A percentile compares a stretch with the other conserved stretches of the same genome.
Evolutionary conservation across 805 yeast genomes (phyloP).

Genomic region (Metschnikowia peoriensis): DNA sequence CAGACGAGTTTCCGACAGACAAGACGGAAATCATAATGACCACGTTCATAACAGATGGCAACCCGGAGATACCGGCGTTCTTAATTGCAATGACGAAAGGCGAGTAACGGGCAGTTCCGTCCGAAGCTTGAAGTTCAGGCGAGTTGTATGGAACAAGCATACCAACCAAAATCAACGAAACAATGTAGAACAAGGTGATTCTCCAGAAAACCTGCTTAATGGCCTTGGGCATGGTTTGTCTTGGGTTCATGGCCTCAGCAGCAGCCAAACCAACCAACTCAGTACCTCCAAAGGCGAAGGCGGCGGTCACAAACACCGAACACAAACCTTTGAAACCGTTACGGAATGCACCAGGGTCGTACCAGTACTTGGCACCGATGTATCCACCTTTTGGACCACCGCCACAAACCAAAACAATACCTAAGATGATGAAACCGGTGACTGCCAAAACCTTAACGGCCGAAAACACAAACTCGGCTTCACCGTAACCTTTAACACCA

Average conservation of each 20-base stretch:
- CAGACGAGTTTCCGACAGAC: slow-evolving; percentile 66
- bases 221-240: slow-evolving; percentile 40
- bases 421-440: slow-evolving; percentile 55
- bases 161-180: slow-evolving; percentile 39
- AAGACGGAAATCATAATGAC: slow-evolving; percentile 38
- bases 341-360: slow-evolving; percentile 35
- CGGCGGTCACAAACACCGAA: slow-evolving; percentile 40
- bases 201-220: slow-evolving; percentile 46
- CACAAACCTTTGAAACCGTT: slow-evolving; percentile 38
- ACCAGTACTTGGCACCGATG: slow-evolving; percentile 40
- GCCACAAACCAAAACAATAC: slow-evolving; percentile 52
- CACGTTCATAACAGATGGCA: slow-evolving; percentile 44
- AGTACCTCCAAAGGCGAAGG: slow-evolving; percentile 44
- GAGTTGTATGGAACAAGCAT: slow-evolving; percentile 39
- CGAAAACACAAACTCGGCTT: slow-evolving; percentile 65
- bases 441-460: slow-evolving; percentile 61
- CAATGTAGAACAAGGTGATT: slow-evolving; percentile 39
- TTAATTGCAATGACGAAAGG: slow-evolving; percentile 45
- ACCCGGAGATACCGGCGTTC: slow-evolving; percentile 38
- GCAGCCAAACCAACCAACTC: slow-evolving; percentile 42
- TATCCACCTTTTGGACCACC: slow-evolving; percentile 40
- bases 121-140: slow-evolving; percentile 22
- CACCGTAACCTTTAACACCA: slow-evolving; percentile 38
- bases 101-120: slow-evolving; percentile 32
- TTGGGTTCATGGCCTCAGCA: slow-evolving; percentile 35